Percentiles rank a stretch among this genome's conserved stretches.
Conservation (phyloP, 768 basidiomycete species). For the Lenzites betulinus region DNA sequence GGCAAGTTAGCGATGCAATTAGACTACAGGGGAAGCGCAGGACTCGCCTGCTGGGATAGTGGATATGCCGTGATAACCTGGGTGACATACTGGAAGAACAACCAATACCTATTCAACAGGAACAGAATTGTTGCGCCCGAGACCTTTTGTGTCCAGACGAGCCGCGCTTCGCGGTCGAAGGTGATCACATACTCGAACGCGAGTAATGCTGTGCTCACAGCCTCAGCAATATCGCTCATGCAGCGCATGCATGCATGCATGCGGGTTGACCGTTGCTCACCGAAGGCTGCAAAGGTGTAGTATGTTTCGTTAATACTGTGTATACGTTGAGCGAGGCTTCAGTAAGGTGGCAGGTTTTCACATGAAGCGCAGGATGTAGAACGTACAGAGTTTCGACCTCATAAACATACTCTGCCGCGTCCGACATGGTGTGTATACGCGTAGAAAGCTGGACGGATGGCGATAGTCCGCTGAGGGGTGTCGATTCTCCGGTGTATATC, state of each 20-base stretch:
- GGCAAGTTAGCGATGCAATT: not conserved
- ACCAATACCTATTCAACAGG: slow-evolving; percentile 18
- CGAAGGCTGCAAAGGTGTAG: not conserved
- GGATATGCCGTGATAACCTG: slow-evolving; percentile 8
- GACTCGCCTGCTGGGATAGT: slow-evolving; percentile 2
- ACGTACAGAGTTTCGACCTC: not conserved
- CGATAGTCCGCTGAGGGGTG: no score
- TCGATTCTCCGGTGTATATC: no score
- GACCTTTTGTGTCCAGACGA: slow-evolving; percentile 19
- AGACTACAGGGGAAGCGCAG: no score
- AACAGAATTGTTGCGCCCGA: slow-evolving; percentile 16
- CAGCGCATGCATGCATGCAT: no score
- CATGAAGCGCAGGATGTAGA: not conserved
- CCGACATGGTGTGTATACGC: not conserved
- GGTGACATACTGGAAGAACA: slow-evolving; percentile 12
- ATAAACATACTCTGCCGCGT: not conserved
- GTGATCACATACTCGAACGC: slow-evolving; percentile 19
- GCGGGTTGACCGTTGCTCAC: not conserved
- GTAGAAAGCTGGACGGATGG: no score
- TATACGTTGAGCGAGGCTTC: not conserved
- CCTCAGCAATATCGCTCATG: not conserved
- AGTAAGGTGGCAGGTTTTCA: not conserved
- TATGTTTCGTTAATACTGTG: not conserved
- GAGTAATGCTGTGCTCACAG: slow-evolving; percentile 4
- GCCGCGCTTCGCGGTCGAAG: slow-evolving; percentile 12